Conservation (phyloP, 1,139 yeast species). For the Yamadazyma sp. region DNA sequence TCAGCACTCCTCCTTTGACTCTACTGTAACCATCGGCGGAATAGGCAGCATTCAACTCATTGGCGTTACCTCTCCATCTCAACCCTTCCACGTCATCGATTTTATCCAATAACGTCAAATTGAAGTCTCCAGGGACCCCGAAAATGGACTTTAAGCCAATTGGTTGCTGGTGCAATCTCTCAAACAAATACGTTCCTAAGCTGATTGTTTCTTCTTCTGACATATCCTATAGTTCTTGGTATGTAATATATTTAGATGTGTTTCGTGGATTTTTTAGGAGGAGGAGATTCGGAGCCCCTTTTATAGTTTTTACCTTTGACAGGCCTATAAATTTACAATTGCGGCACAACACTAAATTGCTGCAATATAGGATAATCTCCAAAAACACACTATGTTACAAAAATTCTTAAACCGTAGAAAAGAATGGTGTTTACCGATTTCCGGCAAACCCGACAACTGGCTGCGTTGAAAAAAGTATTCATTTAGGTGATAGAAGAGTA, state of each 20-base stretch:
- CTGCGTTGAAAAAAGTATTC: too few relatives aligned
- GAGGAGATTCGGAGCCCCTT: background rate
- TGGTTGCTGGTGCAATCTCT: conserved; percentile 52
- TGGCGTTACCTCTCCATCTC: conserved; percentile 72
- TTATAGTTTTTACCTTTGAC: conserved; percentile 1
- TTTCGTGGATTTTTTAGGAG: background rate
- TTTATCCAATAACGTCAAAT: conserved; percentile 65
- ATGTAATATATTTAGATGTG: too few relatives aligned
- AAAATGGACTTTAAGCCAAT: conserved; percentile 64
- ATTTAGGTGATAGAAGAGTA: too few relatives aligned
- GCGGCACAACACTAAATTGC: conserved; percentile 5
- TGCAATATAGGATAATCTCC: too few relatives aligned
- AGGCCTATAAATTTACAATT: background rate
- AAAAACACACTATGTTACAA: too few relatives aligned
- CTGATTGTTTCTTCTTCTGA: conserved; percentile 29
- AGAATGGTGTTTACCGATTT: too few relatives aligned
- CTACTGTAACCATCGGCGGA: conserved; percentile 74
- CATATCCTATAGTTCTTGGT: conserved; percentile 6
- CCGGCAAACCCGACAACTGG: too few relatives aligned
- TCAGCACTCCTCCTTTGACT: conserved; percentile 37
- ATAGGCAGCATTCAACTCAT: conserved; percentile 71
- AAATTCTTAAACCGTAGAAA: too few relatives aligned
- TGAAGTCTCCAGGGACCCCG: conserved; percentile 83
- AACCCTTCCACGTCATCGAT: conserved; percentile 59
- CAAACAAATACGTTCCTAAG: conserved; percentile 63